Evolutionary conservation across 2,329 filamentous ascomycete species (phyloP).

Genomic region (Botrytis fabae): DNA sequence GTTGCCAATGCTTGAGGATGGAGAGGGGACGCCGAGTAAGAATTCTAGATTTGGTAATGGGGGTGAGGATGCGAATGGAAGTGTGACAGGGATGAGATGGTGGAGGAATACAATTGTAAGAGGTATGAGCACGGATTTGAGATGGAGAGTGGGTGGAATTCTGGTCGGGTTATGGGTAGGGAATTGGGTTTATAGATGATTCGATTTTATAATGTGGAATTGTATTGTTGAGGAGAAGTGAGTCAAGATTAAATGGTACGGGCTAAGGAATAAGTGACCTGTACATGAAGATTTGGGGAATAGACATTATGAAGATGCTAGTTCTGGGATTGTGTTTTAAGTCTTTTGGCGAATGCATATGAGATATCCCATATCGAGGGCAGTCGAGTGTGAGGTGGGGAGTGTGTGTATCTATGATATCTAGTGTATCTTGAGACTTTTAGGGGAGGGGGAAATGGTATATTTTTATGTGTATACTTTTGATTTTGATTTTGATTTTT

Average conservation of each 20-base stretch:
- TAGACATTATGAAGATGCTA: not conserved
- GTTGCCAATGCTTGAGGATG: constrained; percentile 21
- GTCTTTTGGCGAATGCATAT: not conserved
- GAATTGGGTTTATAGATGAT: constrained; percentile 29
- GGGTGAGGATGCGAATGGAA: not conserved
- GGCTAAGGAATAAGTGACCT: not conserved
- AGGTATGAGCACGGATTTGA: constrained; percentile 18
- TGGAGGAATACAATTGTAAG: not conserved
- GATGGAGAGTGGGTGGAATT: constrained; percentile 26
- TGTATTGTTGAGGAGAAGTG: not conserved
- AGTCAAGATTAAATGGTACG: not conserved
- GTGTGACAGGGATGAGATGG: not conserved
- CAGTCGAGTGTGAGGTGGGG: not conserved
- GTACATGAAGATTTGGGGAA: not conserved
- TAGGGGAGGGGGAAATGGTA: not conserved
- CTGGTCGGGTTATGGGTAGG: constrained; percentile 27
- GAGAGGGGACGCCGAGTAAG: constrained; percentile 21
- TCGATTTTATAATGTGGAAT: not conserved
- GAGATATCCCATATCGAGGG: not conserved
- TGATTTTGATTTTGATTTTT: not conserved
- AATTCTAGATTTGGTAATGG: constrained; percentile 31
- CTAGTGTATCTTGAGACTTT: not conserved
- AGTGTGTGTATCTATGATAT: not conserved
- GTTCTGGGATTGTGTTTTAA: not conserved
- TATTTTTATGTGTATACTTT: not conserved